Conservation (phyloP, 306 rosid species). For the Cajanus cajan region DNA sequence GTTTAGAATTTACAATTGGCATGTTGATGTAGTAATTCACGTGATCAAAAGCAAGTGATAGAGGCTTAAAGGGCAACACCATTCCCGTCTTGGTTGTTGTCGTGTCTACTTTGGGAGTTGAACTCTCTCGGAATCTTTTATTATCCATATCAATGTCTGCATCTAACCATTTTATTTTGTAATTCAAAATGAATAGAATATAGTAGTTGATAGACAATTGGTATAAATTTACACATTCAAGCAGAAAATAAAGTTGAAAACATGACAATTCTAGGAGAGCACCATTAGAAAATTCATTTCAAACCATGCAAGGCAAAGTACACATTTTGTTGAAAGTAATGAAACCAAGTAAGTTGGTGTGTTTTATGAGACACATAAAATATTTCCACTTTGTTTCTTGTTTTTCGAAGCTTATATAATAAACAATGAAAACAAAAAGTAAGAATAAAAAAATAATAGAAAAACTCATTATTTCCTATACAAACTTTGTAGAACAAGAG, state of each 20-base stretch:
- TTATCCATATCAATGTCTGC: slow-evolving; percentile 31
- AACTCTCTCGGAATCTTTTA: slow-evolving; percentile 29
- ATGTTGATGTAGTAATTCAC: slow-evolving; percentile 54
- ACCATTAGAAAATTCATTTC: neutral
- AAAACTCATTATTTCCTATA: neutral
- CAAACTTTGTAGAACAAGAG: neutral
- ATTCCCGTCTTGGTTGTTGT: slow-evolving; percentile 39
- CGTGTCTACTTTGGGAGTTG: neutral
- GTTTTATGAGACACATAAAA: neutral
- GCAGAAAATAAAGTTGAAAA: neutral
- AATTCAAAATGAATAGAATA: slow-evolving; percentile 6
- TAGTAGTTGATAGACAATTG: neutral
- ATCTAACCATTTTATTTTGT: slow-evolving; percentile 27
- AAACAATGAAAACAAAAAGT: neutral
- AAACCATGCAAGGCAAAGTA: neutral
- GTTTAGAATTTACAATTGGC: slow-evolving; percentile 43
- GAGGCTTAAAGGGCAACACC: slow-evolving; percentile 55
- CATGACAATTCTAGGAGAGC: neutral
- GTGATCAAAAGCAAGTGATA: slow-evolving; percentile 49
- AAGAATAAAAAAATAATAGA: neutral
- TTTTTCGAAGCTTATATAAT: neutral
- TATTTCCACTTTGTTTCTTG: neutral
- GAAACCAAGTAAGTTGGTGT: neutral
- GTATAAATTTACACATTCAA: neutral
- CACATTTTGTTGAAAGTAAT: neutral